Evolutionary conservation across 2,329 filamentous ascomycete species (phyloP), one percentile per base, ranked within the genome.

Genomic region (Grosmannia serpens): DNA sequence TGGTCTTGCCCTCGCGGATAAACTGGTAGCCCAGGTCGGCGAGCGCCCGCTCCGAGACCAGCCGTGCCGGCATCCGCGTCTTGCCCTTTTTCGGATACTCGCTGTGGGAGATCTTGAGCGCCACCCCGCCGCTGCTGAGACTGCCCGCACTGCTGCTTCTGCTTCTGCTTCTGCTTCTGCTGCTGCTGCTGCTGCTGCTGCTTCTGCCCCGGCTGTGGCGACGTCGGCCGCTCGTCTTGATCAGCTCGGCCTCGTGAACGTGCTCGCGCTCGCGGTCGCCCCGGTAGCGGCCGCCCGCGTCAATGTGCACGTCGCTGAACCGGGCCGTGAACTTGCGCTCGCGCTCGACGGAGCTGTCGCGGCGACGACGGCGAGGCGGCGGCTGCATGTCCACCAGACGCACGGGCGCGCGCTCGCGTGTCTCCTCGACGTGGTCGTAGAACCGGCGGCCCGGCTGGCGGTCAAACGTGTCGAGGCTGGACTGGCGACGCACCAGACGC

Each of bases 381-480:
- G 33, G 26, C 24, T 38, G 78, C 62, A 88, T 85, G 59, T 89
- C 85, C 26, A 89, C 85, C n/a, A 38, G 24, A 1, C 46, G 44
- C 6, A 53, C 53, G 8, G 60, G 58, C 2, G 26, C 44, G 1
- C 59, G 74, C 44, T 86, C 78, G 57, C 76, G 77, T 64, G 77
- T 75, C 55, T 72, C 53, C 10, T 54, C 61, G 8, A 50, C 5
- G 5, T n/a, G 8, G 22, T 56, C 57, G 10, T 63, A 54, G 47
- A 58, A 56, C 33, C 59, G 62, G 17, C 58, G 61, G 1, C 56
- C 55, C 1, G 88, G 86, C 31, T 84, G 84, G 54, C 91, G 85
- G 71, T 96, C 91, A 68, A 90, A 96, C 0, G 88, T 95, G 70
- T 96, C 91, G 46, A 96, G 78, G 56, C 90, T 95, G 17, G 90